A percentile compares a stretch with the other conserved stretches of the same genome.
Conservation (phyloP, 2,329 filamentous ascomycete genomes). For the Leptographium galeiforme region DNA sequence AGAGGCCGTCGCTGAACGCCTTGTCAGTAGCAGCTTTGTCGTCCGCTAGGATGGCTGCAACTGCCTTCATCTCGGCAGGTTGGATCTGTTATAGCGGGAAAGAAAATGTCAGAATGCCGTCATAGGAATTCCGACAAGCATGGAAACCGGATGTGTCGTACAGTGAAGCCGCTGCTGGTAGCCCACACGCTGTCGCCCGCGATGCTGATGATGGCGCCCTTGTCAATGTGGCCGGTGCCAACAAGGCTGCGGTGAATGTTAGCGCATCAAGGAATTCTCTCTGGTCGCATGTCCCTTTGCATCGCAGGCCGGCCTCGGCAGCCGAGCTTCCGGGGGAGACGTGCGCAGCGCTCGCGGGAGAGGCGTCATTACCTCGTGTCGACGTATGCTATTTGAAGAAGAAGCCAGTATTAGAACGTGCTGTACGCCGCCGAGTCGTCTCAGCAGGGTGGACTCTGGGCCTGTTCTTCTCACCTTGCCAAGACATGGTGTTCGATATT, state of each 20-base stretch:
- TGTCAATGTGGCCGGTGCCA: slow-evolving; percentile 64
- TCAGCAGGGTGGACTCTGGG: neutral
- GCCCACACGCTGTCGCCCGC: slow-evolving; percentile 77
- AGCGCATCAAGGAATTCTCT: neutral
- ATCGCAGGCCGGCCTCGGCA: too few relatives aligned
- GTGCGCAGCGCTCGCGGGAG: neutral
- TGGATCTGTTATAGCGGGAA: slow-evolving; percentile 26
- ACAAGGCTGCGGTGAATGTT: slow-evolving; percentile 49
- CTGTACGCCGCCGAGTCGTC: neutral
- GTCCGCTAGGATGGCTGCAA: slow-evolving; percentile 38
- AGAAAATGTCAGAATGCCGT: neutral
- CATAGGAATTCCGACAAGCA: neutral
- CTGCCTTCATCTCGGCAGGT: slow-evolving; percentile 44
- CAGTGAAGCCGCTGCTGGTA: slow-evolving; percentile 53
- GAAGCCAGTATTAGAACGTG: neutral
- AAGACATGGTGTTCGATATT: slow-evolving; percentile 9
- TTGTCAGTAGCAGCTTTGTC: slow-evolving; percentile 41
- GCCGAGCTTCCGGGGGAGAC: neutral
- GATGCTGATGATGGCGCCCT: slow-evolving; percentile 70
- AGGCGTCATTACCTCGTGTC: slow-evolving; percentile 9
- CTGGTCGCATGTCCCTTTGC: too few relatives aligned
- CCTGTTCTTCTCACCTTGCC: slow-evolving; percentile 7
- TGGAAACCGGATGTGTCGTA: slow-evolving; percentile 33
- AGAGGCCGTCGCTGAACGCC: slow-evolving; percentile 59
- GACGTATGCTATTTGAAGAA: slow-evolving; percentile 4